These are phyloP conservation scores for Fraxinus xanthoxyloides DNA, from an alignment of 305 asterid species.

Conservation along the genomic window DNA sequence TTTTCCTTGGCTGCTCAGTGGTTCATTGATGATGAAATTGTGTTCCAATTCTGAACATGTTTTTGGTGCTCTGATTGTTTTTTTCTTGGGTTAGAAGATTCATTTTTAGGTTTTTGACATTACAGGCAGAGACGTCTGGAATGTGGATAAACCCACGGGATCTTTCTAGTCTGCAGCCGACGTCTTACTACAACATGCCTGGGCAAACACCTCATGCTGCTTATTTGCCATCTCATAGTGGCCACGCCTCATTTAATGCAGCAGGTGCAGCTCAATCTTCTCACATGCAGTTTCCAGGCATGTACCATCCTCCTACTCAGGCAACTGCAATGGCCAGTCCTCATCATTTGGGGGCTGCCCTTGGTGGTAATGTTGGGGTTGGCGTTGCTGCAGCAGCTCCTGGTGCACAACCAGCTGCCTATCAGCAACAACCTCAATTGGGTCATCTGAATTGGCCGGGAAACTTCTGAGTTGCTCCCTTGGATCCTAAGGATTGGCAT, in stretches of 20 bases:
- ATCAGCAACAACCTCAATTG: constrained; percentile 94
- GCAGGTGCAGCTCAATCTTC: constrained; percentile 82
- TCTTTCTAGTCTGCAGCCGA: constrained; percentile 63
- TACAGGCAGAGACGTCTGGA: constrained; percentile 93
- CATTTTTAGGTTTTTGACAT: neutral
- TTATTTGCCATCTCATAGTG: constrained; percentile 77
- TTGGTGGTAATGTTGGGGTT: constrained; percentile 77
- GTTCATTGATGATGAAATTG: neutral
- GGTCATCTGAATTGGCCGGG: constrained; percentile 92
- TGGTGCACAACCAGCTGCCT: constrained; percentile 78
- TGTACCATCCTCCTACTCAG: constrained; percentile 79
- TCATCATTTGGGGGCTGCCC: constrained; percentile 72
- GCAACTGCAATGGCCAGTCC: constrained; percentile 69
- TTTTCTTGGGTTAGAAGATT: neutral
- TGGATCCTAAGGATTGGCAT: constrained; percentile 23
- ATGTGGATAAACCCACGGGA: constrained; percentile 93
- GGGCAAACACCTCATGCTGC: constrained; percentile 89
- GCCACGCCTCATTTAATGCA: constrained; percentile 72
- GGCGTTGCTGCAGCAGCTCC: constrained; percentile 81
- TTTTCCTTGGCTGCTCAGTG: neutral
- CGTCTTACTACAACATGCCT: constrained; percentile 79
- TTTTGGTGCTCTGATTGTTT: neutral
- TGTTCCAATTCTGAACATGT: neutral
- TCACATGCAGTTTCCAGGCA: constrained; percentile 85
- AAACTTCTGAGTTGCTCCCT: constrained; percentile 52